A percentile compares a stretch with the other conserved stretches of the same genome.
Evolutionary conservation across 495 filamentous ascomycete species (phyloP).

Genomic region (Penicillium subrubescens): DNA sequence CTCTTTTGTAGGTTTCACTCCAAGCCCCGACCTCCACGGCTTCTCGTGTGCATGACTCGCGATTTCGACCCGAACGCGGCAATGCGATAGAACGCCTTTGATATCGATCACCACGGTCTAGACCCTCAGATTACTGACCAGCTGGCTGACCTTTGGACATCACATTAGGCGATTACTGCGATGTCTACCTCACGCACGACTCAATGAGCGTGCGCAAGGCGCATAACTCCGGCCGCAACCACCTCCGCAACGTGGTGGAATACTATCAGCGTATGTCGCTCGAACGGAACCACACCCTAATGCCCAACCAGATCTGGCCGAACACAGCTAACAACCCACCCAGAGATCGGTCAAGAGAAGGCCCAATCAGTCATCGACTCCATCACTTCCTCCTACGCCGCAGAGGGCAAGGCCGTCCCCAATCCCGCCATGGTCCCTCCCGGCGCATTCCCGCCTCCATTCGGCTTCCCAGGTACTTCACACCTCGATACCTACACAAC

Average conservation of each 20-base stretch:
- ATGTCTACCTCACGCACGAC: slow-evolving; percentile 99
- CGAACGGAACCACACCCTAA: background rate
- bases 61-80: slow-evolving; percentile 16
- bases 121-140: background rate
- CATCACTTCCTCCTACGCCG: slow-evolving; percentile 92
- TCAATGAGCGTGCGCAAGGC: slow-evolving; percentile 99
- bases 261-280: slow-evolving; percentile 89
- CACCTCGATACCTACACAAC: background rate
- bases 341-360: slow-evolving; percentile 98
- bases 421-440: slow-evolving; percentile 75
- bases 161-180: slow-evolving; percentile 91
- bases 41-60: background rate
- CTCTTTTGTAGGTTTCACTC: slow-evolving; percentile 67
- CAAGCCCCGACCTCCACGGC: background rate
- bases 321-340: slow-evolving; percentile 8
- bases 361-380: slow-evolving; percentile 97
- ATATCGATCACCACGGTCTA: background rate
- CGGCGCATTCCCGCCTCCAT: slow-evolving; percentile 52
- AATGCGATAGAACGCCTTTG: slow-evolving; percentile 7
- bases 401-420: slow-evolving; percentile 81
- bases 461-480: slow-evolving; percentile 58
- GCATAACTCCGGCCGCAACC: slow-evolving; percentile 94
- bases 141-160: slow-evolving; percentile 12
- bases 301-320: background rate
- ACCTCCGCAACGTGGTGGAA: slow-evolving; percentile 93